Conservation (phyloP, 2,329 filamentous ascomycete species). For the Penicillium sp. region DNA sequence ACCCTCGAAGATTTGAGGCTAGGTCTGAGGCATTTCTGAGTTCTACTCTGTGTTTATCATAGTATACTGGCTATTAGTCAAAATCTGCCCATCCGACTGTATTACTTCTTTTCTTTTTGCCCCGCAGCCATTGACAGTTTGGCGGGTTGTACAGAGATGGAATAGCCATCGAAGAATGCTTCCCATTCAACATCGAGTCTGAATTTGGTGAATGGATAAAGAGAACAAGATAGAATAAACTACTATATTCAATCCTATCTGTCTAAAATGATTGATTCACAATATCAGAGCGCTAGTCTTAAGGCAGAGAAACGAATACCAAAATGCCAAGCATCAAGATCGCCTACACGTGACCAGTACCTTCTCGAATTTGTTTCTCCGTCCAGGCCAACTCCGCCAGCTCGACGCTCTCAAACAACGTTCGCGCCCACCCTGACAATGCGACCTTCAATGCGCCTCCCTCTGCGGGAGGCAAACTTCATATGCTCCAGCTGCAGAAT, state of each 20-base stretch:
- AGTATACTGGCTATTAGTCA: background rate
- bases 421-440: slow-evolving; percentile 30
- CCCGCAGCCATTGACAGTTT: background rate
- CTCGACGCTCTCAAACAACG: slow-evolving; percentile 2
- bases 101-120: background rate
- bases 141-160: background rate
- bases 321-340: slow-evolving; percentile 14
- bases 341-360: slow-evolving; percentile 26
- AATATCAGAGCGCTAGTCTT: background rate
- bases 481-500: slow-evolving; percentile 43
- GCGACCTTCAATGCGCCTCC: slow-evolving; percentile 38
- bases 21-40: background rate
- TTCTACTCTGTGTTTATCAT: background rate
- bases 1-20: background rate
- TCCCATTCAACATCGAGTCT: too few relatives aligned
- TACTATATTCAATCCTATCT: background rate
- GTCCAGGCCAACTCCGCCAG: slow-evolving; percentile 19
- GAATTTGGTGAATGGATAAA: too few relatives aligned
- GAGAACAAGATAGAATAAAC: background rate
- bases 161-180: background rate
- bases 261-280: background rate
- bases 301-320: background rate
- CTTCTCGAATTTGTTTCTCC: slow-evolving; percentile 24
- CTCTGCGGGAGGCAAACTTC: slow-evolving; percentile 39
- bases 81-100: background rate